A percentile compares a stretch with the other conserved stretches of the same genome.
phyloP scores from a whole-genome alignment of 768 basidiomycete genomes.

The Agaricus bisporus region DNA sequence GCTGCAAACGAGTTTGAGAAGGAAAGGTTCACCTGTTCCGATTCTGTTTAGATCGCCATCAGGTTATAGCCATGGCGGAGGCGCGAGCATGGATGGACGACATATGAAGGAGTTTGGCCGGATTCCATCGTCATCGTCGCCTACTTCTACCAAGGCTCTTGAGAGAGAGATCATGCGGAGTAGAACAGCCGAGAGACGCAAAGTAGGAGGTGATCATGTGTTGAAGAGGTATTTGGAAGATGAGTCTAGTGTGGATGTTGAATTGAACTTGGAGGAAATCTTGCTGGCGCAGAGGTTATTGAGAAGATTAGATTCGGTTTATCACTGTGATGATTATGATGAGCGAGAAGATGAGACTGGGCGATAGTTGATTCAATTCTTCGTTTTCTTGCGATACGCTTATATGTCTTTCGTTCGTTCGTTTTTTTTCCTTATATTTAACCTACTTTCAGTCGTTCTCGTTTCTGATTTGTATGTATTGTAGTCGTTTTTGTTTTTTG shows the following conservation, averaged over 20 bases:
- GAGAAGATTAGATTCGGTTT: conserved; percentile 20
- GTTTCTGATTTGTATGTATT: not conserved
- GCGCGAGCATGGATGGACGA: not conserved
- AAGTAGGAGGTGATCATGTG: not conserved
- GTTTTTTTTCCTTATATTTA: too few relatives aligned
- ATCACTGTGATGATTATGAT: not conserved
- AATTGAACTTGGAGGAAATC: conserved; percentile 26
- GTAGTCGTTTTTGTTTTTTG: not conserved
- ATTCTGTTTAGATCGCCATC: conserved; percentile 2
- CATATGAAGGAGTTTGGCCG: not conserved
- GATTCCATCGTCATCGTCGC: not conserved
- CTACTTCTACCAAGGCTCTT: not conserved
- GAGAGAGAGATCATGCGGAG: not conserved
- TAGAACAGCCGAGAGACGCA: not conserved
- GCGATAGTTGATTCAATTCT: not conserved
- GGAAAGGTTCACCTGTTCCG: conserved; percentile 7
- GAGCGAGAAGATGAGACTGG: not conserved
- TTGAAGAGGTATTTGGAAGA: too few relatives aligned
- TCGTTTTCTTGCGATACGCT: not conserved
- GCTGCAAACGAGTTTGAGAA: not conserved
- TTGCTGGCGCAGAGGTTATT: conserved; percentile 27
- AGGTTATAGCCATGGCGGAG: too few relatives aligned
- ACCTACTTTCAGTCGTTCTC: too few relatives aligned
- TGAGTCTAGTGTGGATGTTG: conserved; percentile 15
- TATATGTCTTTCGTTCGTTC: not conserved